A percentile compares a stretch with the other conserved stretches of the same genome.
These are phyloP conservation scores for Perkinsela sp. DNA, from an alignment of 208 protist species.

Conservation along the genomic window DNA sequence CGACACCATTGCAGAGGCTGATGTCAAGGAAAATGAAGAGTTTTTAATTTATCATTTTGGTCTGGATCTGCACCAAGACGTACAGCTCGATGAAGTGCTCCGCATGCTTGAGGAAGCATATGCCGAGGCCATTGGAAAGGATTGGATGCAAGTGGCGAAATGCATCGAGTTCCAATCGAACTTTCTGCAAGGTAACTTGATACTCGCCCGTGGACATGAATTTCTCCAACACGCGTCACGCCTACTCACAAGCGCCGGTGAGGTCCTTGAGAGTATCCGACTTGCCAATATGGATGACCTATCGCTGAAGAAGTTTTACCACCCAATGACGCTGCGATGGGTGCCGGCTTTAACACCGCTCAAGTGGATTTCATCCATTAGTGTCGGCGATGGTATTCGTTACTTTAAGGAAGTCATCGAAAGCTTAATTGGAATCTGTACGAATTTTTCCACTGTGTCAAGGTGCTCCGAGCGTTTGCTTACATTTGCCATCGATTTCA, in stretches of 20 bases:
- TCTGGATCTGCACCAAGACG: background rate
- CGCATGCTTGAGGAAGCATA: background rate
- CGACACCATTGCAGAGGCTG: background rate
- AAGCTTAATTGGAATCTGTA: background rate
- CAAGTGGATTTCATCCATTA: background rate
- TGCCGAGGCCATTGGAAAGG: background rate
- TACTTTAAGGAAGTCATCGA: background rate
- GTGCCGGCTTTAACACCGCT: background rate
- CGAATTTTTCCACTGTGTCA: background rate
- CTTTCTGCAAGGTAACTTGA: background rate
- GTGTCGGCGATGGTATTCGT: background rate
- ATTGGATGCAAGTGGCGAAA: background rate
- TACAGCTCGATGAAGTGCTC: background rate
- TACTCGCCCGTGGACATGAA: background rate
- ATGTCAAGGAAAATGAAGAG: background rate
- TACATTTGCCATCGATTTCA: background rate
- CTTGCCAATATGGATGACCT: background rate
- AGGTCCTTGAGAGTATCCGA: background rate
- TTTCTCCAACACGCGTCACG: background rate
- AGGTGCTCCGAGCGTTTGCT: background rate
- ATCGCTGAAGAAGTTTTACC: background rate
- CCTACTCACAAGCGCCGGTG: background rate
- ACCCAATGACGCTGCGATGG: background rate
- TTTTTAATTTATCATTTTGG: background rate
- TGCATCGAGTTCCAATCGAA: background rate